A percentile compares a stretch with the other conserved stretches of the same genome.
Evolutionary conservation across 257 asterid species (phyloP).

Genomic region (Solanum virginianum): DNA sequence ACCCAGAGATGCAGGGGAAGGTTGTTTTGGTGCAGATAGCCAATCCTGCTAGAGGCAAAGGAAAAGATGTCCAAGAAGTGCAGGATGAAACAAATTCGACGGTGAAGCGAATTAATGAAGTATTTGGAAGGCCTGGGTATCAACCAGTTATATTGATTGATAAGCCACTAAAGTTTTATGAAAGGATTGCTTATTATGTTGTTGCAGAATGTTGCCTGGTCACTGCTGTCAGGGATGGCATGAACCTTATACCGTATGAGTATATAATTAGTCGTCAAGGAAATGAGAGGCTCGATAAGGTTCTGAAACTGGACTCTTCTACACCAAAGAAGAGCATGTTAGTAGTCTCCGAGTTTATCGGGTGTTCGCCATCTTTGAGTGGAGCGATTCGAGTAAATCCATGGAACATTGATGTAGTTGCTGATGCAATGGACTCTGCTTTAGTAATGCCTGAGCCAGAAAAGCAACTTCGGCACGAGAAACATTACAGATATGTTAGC

Average conservation of each 20-base stretch:
- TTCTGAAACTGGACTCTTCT: slow-evolving; percentile 31
- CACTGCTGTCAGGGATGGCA: slow-evolving; percentile 88
- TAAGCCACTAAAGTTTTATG: slow-evolving; percentile 56
- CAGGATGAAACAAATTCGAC: slow-evolving; percentile 62
- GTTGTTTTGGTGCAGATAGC: slow-evolving; percentile 86
- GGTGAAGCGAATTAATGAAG: slow-evolving; percentile 62
- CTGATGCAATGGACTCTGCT: slow-evolving; percentile 80
- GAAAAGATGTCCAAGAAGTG: slow-evolving; percentile 80
- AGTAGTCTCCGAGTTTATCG: slow-evolving; percentile 80
- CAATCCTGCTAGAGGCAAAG: slow-evolving; percentile 78
- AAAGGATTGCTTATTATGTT: slow-evolving; percentile 68
- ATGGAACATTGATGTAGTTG: slow-evolving; percentile 72
- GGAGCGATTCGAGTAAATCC: slow-evolving; percentile 88
- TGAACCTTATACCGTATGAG: slow-evolving; percentile 88
- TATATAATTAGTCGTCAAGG: slow-evolving; percentile 74
- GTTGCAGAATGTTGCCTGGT: slow-evolving; percentile 83
- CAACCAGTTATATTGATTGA: slow-evolving; percentile 67
- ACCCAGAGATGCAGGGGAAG: slow-evolving; percentile 83
- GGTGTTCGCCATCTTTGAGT: slow-evolving; percentile 82
- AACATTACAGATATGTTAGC: slow-evolving; percentile 77
- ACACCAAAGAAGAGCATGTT: slow-evolving; percentile 63
- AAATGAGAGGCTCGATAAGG: slow-evolving; percentile 43
- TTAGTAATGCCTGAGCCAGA: slow-evolving; percentile 72
- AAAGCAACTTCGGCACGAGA: slow-evolving; percentile 75
- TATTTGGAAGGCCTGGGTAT: slow-evolving; percentile 63